Percentiles rank a stretch among this genome's conserved stretches.
Conservation (phyloP, 2,329 filamentous ascomycete genomes). For the Phyllosticta ampelicida region DNA sequence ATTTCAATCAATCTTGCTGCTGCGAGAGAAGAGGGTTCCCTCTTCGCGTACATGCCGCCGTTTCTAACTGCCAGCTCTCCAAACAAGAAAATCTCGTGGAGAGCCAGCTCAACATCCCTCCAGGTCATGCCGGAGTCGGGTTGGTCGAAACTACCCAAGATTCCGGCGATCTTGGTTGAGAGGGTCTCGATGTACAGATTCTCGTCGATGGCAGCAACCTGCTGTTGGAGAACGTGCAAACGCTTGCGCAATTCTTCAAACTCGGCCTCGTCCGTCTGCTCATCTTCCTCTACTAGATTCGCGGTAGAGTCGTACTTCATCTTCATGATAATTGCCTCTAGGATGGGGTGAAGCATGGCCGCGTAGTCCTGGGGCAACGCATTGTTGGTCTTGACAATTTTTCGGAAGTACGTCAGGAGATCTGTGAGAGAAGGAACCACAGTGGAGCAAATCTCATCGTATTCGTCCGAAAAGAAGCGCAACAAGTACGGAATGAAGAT, state of each 20-base stretch:
- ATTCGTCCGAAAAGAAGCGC: constrained; percentile 94
- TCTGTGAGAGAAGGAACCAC: constrained; percentile 91
- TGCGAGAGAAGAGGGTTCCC: constrained; percentile 66
- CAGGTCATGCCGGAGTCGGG: constrained; percentile 61
- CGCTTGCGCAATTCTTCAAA: constrained; percentile 90
- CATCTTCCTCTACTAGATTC: constrained; percentile 85
- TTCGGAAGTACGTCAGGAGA: constrained; percentile 80
- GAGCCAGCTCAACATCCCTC: constrained; percentile 85
- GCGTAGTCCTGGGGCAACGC: constrained; percentile 63
- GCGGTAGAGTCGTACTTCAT: constrained; percentile 97
- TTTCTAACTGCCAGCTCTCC: constrained; percentile 87
- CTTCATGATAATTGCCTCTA: constrained; percentile 87
- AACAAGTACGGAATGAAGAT: constrained; percentile 78
- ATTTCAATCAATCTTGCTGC: constrained; percentile 76
- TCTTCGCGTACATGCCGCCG: constrained; percentile 77
- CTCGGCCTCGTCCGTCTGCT: constrained; percentile 92
- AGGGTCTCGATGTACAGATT: constrained; percentile 78
- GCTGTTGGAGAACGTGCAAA: constrained; percentile 84
- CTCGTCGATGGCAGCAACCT: constrained; percentile 81
- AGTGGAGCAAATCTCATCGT: constrained; percentile 93
- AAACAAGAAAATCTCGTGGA: constrained; percentile 93
- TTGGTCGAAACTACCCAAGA: constrained; percentile 58
- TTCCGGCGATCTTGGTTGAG: constrained; percentile 76
- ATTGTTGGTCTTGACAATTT: constrained; percentile 52
- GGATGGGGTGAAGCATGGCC: constrained; percentile 74